Percentiles rank a stretch among this genome's conserved stretches.
phyloP scores from a whole-genome alignment of 2,329 filamentous ascomycete species.

The Aspergillus fructus region DNA sequence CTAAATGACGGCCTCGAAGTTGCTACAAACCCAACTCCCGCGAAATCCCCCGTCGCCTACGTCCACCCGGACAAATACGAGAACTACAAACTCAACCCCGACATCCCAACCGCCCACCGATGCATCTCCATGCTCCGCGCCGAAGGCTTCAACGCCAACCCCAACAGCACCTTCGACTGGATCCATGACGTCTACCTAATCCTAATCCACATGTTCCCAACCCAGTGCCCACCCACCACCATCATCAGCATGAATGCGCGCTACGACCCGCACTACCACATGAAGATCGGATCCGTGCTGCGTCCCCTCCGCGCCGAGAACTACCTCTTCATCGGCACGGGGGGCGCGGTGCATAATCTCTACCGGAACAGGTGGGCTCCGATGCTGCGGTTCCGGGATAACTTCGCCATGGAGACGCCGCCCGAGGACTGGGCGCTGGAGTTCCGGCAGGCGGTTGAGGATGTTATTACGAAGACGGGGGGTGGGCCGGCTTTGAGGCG shows the following conservation, averaged over 20 bases:
- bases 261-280: slow-evolving; percentile 57
- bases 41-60: slow-evolving; percentile 65
- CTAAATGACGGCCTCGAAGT: slow-evolving; percentile 59
- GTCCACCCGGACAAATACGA: slow-evolving; percentile 66
- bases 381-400: slow-evolving; percentile 64
- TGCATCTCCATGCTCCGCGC: slow-evolving; percentile 52
- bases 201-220: slow-evolving; percentile 68
- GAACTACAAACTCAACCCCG: slow-evolving; percentile 61
- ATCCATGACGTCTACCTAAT: slow-evolving; percentile 72
- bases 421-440: slow-evolving; percentile 63
- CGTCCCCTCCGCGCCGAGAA: slow-evolving; percentile 55
- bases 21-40: slow-evolving; percentile 58
- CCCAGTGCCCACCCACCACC: slow-evolving; percentile 64
- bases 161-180: slow-evolving; percentile 64
- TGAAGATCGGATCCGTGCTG: slow-evolving; percentile 58
- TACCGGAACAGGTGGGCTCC: slow-evolving; percentile 66
- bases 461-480: slow-evolving; percentile 55
- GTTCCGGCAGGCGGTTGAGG: slow-evolving; percentile 65
- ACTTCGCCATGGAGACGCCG: slow-evolving; percentile 59
- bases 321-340: slow-evolving; percentile 60
- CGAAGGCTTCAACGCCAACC: slow-evolving; percentile 55
- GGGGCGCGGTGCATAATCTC: slow-evolving; percentile 69
- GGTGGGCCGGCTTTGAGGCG: slow-evolving; percentile 54
- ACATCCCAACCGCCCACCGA: slow-evolving; percentile 53
- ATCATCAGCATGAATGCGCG: slow-evolving; percentile 51